These are phyloP conservation scores for Leptomonas pyrrhocoris DNA, from an alignment of 208 protist species.

Conservation along the genomic window DNA sequence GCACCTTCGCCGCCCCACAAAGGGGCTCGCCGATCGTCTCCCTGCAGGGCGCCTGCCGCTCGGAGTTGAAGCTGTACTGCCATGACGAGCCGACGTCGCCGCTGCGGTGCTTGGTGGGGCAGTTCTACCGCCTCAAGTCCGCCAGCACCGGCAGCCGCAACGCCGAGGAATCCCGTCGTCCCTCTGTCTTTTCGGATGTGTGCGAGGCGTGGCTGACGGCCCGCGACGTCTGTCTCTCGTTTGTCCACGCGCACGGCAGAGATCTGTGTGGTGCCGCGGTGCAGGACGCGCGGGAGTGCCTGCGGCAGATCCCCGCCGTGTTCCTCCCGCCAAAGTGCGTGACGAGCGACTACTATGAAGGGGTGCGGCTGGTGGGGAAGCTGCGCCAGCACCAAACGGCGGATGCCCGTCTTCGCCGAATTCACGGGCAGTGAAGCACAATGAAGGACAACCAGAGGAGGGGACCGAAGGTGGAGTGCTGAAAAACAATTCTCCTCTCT, in stretches of 20 bases:
- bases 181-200: slow-evolving; percentile 29
- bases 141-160: too few relatives aligned
- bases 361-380: slow-evolving; percentile 62
- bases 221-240: slow-evolving; percentile 57
- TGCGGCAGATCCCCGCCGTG: slow-evolving; percentile 50
- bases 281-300: slow-evolving; percentile 53
- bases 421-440: neutral
- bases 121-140: slow-evolving; percentile 13
- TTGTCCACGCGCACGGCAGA: slow-evolving; percentile 35
- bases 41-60: slow-evolving; percentile 32
- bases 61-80: slow-evolving; percentile 35
- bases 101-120: slow-evolving; percentile 34
- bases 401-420: slow-evolving; percentile 15
- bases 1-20: slow-evolving; percentile 7
- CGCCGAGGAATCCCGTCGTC: neutral
- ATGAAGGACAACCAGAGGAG: neutral
- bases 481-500: neutral
- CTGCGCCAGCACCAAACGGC: slow-evolving; percentile 34
- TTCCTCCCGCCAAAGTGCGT: slow-evolving; percentile 52
- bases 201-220: slow-evolving; percentile 69
- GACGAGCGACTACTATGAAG: slow-evolving; percentile 76
- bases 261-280: slow-evolving; percentile 29
- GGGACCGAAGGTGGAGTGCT: neutral
- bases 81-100: slow-evolving; percentile 4
- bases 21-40: slow-evolving; percentile 10